Evolutionary conservation across 2,329 filamentous ascomycete genomes (phyloP).

Genomic region (Trichoderma sp.): DNA sequence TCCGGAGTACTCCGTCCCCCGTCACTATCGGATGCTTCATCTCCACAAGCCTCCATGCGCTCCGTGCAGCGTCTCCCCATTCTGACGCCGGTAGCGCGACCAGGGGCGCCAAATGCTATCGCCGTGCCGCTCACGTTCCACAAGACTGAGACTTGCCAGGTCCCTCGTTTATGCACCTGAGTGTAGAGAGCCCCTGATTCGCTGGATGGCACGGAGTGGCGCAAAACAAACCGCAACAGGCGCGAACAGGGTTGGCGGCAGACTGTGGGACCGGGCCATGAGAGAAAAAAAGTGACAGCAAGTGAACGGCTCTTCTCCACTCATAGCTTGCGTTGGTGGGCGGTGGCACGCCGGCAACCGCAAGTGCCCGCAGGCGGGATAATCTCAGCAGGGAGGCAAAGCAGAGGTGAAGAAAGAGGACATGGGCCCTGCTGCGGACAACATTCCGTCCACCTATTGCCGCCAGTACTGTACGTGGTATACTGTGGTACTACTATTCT

Average conservation of each 20-base stretch:
- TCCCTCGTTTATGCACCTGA: slow-evolving; percentile 9
- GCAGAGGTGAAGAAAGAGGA: neutral
- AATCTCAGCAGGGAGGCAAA: neutral
- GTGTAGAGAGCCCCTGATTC: neutral
- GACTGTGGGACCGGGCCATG: slow-evolving; percentile 7
- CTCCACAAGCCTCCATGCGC: slow-evolving; percentile 25
- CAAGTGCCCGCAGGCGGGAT: neutral
- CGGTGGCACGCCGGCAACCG: slow-evolving; percentile 10
- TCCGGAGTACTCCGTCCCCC: slow-evolving; percentile 26
- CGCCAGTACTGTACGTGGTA: neutral
- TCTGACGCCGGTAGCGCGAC: slow-evolving; percentile 30
- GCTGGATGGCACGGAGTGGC: slow-evolving; percentile 19
- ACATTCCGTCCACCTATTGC: neutral
- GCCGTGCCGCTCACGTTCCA: slow-evolving; percentile 28
- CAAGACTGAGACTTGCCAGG: slow-evolving; percentile 22
- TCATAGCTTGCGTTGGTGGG: slow-evolving; percentile 6
- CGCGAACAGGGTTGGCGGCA: slow-evolving; percentile 26
- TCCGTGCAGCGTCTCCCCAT: slow-evolving; percentile 26
- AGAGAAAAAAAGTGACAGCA: neutral
- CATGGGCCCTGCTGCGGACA: neutral
- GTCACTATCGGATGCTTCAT: slow-evolving; percentile 26
- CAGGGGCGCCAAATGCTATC: slow-evolving; percentile 25
- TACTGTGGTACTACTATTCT: neutral
- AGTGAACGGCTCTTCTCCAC: slow-evolving; percentile 18
- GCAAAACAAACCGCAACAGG: slow-evolving; percentile 25